Evolutionary conservation across 805 yeast species (phyloP).

Genomic region (Martiniozyma abietophila): DNA sequence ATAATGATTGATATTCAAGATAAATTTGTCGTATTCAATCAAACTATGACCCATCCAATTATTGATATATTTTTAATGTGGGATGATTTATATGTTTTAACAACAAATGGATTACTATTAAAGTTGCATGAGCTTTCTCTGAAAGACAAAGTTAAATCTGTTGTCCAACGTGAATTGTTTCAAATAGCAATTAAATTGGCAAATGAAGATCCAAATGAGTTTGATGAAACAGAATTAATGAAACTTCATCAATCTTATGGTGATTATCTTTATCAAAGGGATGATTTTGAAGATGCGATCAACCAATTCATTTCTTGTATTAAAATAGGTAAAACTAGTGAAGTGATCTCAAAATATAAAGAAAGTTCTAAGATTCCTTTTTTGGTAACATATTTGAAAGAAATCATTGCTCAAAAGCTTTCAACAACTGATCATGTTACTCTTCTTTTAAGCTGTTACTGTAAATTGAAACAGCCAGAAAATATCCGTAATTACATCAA

Average conservation of each 20-base stretch:
- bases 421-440: slow-evolving; percentile 81
- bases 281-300: slow-evolving; percentile 60
- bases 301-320: slow-evolving; percentile 53
- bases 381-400: slow-evolving; percentile 54
- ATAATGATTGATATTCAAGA: slow-evolving; percentile 61
- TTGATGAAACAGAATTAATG: slow-evolving; percentile 25
- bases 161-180: slow-evolving; percentile 61
- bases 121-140: slow-evolving; percentile 57
- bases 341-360: slow-evolving; percentile 68
- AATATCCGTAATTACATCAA: slow-evolving; percentile 51
- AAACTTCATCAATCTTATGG: slow-evolving; percentile 53
- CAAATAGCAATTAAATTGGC: slow-evolving; percentile 69
- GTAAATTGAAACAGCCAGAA: slow-evolving; percentile 57
- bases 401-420: slow-evolving; percentile 41
- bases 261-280: slow-evolving; percentile 58
- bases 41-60: slow-evolving; percentile 58
- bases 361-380: slow-evolving; percentile 64
- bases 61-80: slow-evolving; percentile 48
- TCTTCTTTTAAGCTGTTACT: slow-evolving; percentile 64
- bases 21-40: slow-evolving; percentile 60
- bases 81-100: slow-evolving; percentile 50
- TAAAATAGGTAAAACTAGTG: slow-evolving; percentile 52
- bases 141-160: slow-evolving; percentile 57
- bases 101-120: slow-evolving; percentile 69
- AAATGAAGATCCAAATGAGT: slow-evolving; percentile 15